phyloP scores from a whole-genome alignment of 2,329 filamentous ascomycete genomes.

The Talaromyces sp. region DNA sequence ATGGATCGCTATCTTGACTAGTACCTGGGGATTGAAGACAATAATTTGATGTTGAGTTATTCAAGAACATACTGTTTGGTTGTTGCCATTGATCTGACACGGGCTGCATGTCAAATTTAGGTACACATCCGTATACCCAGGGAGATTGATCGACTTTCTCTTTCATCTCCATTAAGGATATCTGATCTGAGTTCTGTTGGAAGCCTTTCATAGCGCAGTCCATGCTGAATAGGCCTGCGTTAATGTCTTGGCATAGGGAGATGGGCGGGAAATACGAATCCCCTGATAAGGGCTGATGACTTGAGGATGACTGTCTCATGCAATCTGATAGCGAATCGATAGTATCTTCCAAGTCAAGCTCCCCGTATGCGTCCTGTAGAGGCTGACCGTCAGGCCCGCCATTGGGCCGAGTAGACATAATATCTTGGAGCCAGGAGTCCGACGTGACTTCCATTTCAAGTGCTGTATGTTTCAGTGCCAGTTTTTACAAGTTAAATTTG shows the following conservation, averaged over 20 bases:
- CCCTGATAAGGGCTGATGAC: background rate
- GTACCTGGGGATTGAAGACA: conserved; percentile 8
- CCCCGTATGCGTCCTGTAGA: background rate
- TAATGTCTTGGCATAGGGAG: background rate
- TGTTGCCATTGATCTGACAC: conserved; percentile 3
- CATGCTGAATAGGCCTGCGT: background rate
- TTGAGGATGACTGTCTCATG: background rate
- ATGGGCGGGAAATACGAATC: conserved; percentile 1
- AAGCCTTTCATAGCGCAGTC: conserved; percentile 1
- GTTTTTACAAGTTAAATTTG: background rate
- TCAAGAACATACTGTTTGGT: background rate
- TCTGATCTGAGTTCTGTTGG: background rate
- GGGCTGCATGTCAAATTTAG: background rate
- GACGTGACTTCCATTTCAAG: background rate
- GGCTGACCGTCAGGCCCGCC: background rate
- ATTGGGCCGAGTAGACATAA: conserved; percentile 21
- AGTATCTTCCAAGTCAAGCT: background rate
- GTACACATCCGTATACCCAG: conserved; percentile 1
- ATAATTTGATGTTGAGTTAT: background rate
- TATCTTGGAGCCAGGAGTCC: conserved; percentile 33
- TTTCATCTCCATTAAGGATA: background rate
- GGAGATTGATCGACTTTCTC: background rate
- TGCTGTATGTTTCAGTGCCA: background rate
- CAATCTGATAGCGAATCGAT: conserved; percentile 1
- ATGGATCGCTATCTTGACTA: conserved; percentile 6